Evolutionary conservation across 169 alveolate genomes (phyloP).

Genomic region (Babesia bigemina): DNA sequence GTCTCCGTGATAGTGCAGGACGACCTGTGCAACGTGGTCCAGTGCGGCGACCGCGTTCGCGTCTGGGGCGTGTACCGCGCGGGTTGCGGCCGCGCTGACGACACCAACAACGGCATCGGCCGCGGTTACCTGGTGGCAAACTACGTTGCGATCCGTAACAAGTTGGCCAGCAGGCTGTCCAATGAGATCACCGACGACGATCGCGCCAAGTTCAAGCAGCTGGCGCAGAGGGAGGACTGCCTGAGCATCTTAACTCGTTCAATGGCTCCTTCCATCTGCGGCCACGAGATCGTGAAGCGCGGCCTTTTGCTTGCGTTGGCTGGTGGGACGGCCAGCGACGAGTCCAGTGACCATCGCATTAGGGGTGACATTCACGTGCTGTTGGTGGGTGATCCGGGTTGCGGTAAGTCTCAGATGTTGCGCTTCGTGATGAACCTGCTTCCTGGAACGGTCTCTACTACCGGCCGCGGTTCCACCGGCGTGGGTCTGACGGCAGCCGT

Average conservation of each 20-base stretch:
- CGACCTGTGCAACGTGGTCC: conserved; percentile 87
- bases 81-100: conserved; percentile 79
- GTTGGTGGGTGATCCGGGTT: conserved; percentile 98
- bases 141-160: conserved; percentile 77
- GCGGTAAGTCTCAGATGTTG: conserved; percentile 97
- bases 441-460: conserved; percentile 95
- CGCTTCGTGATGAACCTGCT: conserved; percentile 92
- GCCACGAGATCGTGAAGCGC: conserved; percentile 91
- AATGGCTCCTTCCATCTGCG: conserved; percentile 97
- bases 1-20: conserved; percentile 92
- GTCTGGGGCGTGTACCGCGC: conserved; percentile 96
- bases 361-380: conserved; percentile 98
- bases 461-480: conserved; percentile 99
- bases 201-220: conserved; percentile 66
- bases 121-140: conserved; percentile 91
- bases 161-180: conserved; percentile 55
- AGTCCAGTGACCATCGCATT: conserved; percentile 81
- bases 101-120: conserved; percentile 85
- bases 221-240: conserved; percentile 82
- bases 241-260: conserved; percentile 90
- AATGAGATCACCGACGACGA: conserved; percentile 75
- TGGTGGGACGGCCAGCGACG: conserved; percentile 94
- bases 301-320: conserved; percentile 90
- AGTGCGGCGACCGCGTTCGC: conserved; percentile 91
- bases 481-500: conserved; percentile 99